Evolutionary conservation across 75 land plant species (phyloP).

Genomic region (Cunninghamia lanceolata): DNA sequence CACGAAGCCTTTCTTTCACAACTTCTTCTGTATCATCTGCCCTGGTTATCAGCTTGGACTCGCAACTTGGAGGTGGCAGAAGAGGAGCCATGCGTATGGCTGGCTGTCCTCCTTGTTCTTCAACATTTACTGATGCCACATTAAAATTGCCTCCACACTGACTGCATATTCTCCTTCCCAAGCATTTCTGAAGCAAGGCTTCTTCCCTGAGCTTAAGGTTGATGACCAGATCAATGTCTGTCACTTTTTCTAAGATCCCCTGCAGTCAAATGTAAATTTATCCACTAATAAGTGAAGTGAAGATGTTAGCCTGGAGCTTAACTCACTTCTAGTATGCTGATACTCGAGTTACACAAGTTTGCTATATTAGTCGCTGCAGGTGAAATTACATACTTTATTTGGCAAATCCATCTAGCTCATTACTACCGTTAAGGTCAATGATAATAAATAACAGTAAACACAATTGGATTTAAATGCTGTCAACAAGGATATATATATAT

Average conservation of each 20-base stretch:
- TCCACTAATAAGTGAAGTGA: neutral
- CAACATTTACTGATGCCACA: constrained; percentile 73
- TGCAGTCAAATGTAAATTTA: constrained; percentile 19
- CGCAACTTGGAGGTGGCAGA: constrained; percentile 81
- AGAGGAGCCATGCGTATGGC: constrained; percentile 87
- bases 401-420: neutral
- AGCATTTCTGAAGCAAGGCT: constrained; percentile 77
- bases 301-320: neutral
- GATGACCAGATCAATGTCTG: constrained; percentile 80
- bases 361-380: neutral
- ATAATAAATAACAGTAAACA: neutral
- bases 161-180: constrained; percentile 90
- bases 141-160: constrained; percentile 90
- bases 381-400: neutral
- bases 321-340: neutral
- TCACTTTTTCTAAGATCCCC: constrained; percentile 79
- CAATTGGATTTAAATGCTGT: neutral
- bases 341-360: neutral
- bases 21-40: constrained; percentile 92
- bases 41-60: constrained; percentile 72
- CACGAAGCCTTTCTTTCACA: constrained; percentile 68
- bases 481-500: neutral
- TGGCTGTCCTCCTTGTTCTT: constrained; percentile 60
- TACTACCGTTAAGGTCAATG: neutral
- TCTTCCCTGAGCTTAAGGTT: constrained; percentile 88